phyloP scores from a whole-genome alignment of 371 early-diverging fungal genomes.

The Choanephora cucurbitarum region DNA sequence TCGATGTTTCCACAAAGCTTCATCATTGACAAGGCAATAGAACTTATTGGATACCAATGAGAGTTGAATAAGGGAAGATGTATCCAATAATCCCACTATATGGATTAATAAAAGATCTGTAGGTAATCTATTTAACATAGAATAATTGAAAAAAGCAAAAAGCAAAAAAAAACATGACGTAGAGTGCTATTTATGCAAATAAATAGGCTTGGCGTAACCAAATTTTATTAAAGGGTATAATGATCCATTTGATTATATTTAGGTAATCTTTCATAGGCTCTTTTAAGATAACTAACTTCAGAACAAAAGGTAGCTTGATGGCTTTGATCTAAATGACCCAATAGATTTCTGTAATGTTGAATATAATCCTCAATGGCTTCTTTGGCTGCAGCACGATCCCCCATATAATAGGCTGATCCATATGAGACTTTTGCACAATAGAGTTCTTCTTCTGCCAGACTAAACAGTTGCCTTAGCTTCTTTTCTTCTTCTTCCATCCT shows the following conservation, averaged over 20 bases:
- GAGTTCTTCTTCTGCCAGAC: conserved; percentile 28
- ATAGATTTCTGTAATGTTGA: conserved; percentile 18
- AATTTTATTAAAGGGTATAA: too few relatives aligned
- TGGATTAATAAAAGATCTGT: conserved; percentile 19
- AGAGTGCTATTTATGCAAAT: neutral
- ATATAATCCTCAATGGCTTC: conserved; percentile 40
- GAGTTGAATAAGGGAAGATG: conserved; percentile 7
- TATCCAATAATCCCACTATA: conserved; percentile 31
- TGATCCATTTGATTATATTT: conserved; percentile 16
- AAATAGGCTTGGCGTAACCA: too few relatives aligned
- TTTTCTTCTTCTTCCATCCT: conserved; percentile 9
- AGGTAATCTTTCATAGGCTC: conserved; percentile 23
- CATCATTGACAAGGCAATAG: conserved; percentile 34
- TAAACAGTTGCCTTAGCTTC: conserved; percentile 14
- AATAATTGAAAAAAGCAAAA: conserved; percentile 5
- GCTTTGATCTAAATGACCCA: conserved; percentile 11
- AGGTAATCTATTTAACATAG: conserved; percentile 21
- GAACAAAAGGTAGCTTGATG: conserved; percentile 19
- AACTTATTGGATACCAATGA: conserved; percentile 21
- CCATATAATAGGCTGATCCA: conserved; percentile 42
- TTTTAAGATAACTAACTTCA: conserved; percentile 21
- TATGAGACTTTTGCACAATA: conserved; percentile 43
- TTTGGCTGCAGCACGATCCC: conserved; percentile 37
- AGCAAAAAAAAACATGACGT: neutral
- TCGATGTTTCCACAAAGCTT: conserved; percentile 42